Percentiles rank a stretch among this genome's conserved stretches.
Conservation (phyloP, 2,329 filamentous ascomycete genomes). For the Apiospora phragmitis region DNA sequence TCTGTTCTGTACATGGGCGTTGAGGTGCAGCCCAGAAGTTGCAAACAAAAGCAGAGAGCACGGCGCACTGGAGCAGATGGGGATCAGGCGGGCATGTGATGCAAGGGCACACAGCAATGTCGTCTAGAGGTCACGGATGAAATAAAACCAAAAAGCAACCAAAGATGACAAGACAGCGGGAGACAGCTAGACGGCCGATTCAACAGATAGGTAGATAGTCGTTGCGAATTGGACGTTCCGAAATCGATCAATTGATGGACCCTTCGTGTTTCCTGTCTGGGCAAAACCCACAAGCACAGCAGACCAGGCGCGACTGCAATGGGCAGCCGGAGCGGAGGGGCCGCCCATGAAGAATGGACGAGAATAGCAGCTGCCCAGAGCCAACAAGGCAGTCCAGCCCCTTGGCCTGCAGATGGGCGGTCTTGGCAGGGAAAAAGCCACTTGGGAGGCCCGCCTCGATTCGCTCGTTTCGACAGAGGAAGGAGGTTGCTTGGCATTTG, state of each 20-base stretch:
- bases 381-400: background rate
- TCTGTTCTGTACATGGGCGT: background rate
- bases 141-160: background rate
- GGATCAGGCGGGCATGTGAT: background rate
- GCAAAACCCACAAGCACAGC: background rate
- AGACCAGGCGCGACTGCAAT: background rate
- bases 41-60: background rate
- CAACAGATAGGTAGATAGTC: background rate
- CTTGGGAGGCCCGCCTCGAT: background rate
- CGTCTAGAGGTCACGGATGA: background rate
- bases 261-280: background rate
- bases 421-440: background rate
- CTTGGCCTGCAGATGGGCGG: background rate
- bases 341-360: background rate
- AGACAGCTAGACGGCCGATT: background rate
- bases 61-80: background rate
- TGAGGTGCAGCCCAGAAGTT: background rate
- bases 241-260: background rate
- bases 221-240: background rate
- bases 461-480: background rate
- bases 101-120: background rate
- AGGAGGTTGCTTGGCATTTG: constrained; percentile 2
- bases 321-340: background rate
- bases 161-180: background rate
- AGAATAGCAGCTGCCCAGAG: background rate